Evolutionary conservation across 805 yeast genomes (phyloP).

Genomic region (Middelhovenomyces tepae): DNA sequence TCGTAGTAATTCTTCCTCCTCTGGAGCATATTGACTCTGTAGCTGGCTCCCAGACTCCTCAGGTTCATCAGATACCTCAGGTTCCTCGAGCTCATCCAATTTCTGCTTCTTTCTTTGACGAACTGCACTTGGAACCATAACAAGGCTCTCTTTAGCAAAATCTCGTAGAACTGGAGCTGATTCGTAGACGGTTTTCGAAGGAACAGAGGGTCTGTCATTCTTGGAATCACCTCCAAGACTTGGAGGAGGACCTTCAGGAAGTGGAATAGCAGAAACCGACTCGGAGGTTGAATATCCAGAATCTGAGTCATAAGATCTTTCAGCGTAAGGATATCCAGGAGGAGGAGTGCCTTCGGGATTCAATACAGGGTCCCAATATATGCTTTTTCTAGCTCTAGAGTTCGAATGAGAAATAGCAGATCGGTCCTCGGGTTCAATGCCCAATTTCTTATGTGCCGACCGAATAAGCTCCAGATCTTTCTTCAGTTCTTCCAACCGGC

Average conservation of each 20-base stretch:
- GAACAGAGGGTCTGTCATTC: constrained; percentile 2
- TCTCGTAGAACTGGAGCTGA: constrained; percentile 19
- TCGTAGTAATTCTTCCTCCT: neutral
- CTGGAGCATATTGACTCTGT: neutral
- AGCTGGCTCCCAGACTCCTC: neutral
- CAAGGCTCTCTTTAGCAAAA: constrained; percentile 14
- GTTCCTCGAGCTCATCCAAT: neutral
- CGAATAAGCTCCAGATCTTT: constrained; percentile 14
- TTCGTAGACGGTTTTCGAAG: constrained; percentile 16
- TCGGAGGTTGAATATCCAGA: constrained; percentile 12
- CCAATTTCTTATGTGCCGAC: constrained; percentile 11
- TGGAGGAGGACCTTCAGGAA: constrained; percentile 23
- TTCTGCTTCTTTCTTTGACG: constrained; percentile 7
- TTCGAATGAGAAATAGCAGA: too few species aligned
- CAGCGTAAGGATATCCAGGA: constrained; percentile 24
- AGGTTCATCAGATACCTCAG: neutral
- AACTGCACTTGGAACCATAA: constrained; percentile 16
- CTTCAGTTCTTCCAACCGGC: constrained; percentile 12
- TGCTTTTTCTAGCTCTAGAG: constrained; percentile 18
- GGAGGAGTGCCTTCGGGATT: constrained; percentile 22
- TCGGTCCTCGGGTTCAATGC: constrained; percentile 5
- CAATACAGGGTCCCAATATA: constrained; percentile 21
- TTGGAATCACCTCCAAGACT: constrained; percentile 4
- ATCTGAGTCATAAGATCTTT: constrained; percentile 24
- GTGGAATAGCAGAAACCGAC: constrained; percentile 22